These are phyloP conservation scores for Monosiga brevicollis DNA, from an alignment of 78 protist species.

Conservation along the genomic window DNA sequence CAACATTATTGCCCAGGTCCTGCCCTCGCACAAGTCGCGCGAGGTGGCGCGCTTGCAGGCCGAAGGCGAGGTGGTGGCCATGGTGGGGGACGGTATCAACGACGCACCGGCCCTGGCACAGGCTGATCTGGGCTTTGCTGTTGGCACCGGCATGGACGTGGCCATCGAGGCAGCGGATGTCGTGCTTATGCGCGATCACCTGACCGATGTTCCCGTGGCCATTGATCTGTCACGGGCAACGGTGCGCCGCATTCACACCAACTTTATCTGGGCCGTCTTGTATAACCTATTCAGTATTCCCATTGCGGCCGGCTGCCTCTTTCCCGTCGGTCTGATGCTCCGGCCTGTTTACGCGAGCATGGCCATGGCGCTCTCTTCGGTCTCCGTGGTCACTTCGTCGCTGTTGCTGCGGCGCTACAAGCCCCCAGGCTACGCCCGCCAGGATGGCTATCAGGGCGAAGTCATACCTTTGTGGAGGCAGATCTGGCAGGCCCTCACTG, in stretches of 20 bases:
- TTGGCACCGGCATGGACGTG: constrained; percentile 56
- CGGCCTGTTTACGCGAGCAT: constrained; percentile 84
- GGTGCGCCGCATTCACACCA: constrained; percentile 39
- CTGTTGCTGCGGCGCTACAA: constrained; percentile 54
- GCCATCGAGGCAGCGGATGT: constrained; percentile 57
- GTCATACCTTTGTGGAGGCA: too few species aligned
- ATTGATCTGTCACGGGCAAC: constrained; percentile 16
- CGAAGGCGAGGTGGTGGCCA: constrained; percentile 53
- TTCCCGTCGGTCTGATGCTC: constrained; percentile 34
- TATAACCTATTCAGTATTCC: constrained; percentile 60
- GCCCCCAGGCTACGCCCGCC: too few species aligned
- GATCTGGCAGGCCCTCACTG: too few species aligned
- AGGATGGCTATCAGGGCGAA: too few species aligned
- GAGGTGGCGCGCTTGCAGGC: constrained; percentile 55
- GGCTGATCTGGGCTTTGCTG: constrained; percentile 63
- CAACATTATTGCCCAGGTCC: constrained; percentile 50
- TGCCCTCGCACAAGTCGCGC: constrained; percentile 69
- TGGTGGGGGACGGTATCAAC: constrained; percentile 95
- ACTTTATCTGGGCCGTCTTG: constrained; percentile 56
- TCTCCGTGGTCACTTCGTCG: constrained; percentile 72
- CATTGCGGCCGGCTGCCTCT: constrained; percentile 60
- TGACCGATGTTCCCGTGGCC: constrained; percentile 23
- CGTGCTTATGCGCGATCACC: constrained; percentile 27
- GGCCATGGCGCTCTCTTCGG: constrained; percentile 84
- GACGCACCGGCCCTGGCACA: constrained; percentile 67